Percentiles rank a stretch among this genome's conserved stretches.
Evolutionary conservation across 2,329 filamentous ascomycete genomes (phyloP).

Genomic region (Pochonia chlamydosporia): DNA sequence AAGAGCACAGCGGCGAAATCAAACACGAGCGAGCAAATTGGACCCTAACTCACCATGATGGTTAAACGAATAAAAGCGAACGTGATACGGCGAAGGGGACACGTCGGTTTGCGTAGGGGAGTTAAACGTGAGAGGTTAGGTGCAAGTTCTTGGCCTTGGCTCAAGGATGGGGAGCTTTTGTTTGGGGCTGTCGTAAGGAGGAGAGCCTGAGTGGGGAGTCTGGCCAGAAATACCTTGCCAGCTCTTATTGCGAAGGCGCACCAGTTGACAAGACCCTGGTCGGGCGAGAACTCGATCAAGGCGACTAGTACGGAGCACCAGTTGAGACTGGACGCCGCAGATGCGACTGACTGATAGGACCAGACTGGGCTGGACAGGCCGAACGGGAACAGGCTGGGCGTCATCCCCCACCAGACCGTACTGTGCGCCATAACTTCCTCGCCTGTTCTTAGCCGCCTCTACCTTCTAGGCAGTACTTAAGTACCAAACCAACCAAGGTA

Average conservation of each 20-base stretch:
- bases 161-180: background rate
- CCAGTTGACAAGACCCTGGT: background rate
- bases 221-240: background rate
- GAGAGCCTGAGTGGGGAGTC: slow-evolving; percentile 2
- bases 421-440: no score
- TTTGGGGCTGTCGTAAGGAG: background rate
- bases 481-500: no score
- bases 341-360: no score
- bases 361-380: no score
- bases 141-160: slow-evolving; percentile 1
- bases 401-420: no score
- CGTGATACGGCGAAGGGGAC: background rate
- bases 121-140: background rate
- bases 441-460: no score
- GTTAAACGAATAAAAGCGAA: background rate
- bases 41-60: slow-evolving; percentile 7
- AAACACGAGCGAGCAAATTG: background rate
- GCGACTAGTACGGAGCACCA: background rate
- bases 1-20: background rate
- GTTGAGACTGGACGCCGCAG: no score
- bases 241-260: background rate
- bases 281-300: background rate
- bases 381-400: no score
- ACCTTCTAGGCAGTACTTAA: no score
- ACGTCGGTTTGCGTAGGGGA: background rate